Evolutionary conservation across 306 rosid species (phyloP), one percentile per base, ranked within the genome.

Genomic region (Senna siamea): DNA sequence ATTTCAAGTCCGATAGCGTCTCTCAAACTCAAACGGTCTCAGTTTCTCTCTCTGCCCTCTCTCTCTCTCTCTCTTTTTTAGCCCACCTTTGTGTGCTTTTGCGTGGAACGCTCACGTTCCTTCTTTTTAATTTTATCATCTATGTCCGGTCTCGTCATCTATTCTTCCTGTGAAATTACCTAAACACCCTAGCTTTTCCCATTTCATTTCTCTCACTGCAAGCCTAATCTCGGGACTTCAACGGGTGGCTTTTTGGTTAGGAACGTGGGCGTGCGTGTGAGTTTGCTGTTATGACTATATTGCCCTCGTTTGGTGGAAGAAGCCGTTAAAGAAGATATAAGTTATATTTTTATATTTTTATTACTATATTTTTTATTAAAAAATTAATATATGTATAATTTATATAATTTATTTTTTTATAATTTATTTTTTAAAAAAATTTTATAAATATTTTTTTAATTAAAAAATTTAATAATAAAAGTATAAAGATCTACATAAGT

Each of bases 1-100:
- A 79, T 93, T 93, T 91, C 83, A 88, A 84, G 76, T 93, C 97
- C 98, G 96, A 75, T 86, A 85, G 88, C 97, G 85, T 93, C 90
- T 87, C 81, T 68, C 84, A 43, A 83, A 73, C 74, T 83, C 83
- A 82, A 84, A 86, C 84, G 83, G 79, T 65, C 78, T 70, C 23
- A 56, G 11, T 44, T 22, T 78, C 67, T 67, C 72, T 81, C 51
- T 66, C 70, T 30, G 10, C 63, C 62, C 38, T 55, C 18, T 12
- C 15, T 9, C 40, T 52, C 10, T 74, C 70, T 62, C 61, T 77
- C 55, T 53, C 80, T 81, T 48, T 56, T 18, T 51, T 12, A 69
- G 80, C 81, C 69, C 54, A 66, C 80, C 51, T 77, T 87, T 76
- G 72, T 62, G 79, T 73, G 86, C 85, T 76, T 77, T 40, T 76